Evolutionary conservation across 805 yeast species (phyloP).

Genomic region (Teunomyces panamensis): DNA sequence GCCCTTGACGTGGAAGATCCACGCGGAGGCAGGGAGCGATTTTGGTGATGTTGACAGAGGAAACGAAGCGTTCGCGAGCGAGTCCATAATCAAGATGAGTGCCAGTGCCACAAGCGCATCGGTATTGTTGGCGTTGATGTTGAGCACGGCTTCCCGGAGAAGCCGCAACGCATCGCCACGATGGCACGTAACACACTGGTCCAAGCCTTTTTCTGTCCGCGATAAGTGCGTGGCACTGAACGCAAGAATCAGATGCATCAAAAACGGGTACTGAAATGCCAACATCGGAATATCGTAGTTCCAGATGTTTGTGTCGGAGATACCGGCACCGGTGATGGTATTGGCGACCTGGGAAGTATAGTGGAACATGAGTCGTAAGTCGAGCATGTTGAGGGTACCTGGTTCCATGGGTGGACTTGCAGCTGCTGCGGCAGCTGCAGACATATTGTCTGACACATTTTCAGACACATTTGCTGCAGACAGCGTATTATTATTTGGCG

Average conservation of each 20-base stretch:
- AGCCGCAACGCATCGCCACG: constrained; percentile 82
- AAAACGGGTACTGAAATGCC: constrained; percentile 82
- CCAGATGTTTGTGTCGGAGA: constrained; percentile 85
- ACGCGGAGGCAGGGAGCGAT: constrained; percentile 86
- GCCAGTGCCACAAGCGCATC: constrained; percentile 95
- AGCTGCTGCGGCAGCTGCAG: too few species aligned
- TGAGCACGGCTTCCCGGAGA: constrained; percentile 79
- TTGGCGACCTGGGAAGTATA: constrained; percentile 81
- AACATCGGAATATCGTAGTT: constrained; percentile 80
- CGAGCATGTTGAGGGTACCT: constrained; percentile 57
- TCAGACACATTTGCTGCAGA: not conserved
- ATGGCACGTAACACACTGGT: constrained; percentile 79
- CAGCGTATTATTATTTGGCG: not conserved
- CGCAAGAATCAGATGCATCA: constrained; percentile 89
- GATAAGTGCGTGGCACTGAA: constrained; percentile 91
- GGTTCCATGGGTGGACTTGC: not conserved
- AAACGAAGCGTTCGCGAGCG: constrained; percentile 82
- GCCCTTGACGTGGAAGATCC: constrained; percentile 96
- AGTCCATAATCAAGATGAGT: constrained; percentile 84
- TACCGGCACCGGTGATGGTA: constrained; percentile 88
- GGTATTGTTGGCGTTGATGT: constrained; percentile 79
- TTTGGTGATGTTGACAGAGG: constrained; percentile 47
- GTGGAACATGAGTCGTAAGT: constrained; percentile 80
- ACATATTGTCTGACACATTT: too few species aligned
- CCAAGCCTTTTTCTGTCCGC: constrained; percentile 70